phyloP scores from a whole-genome alignment of 257 asterid species.

The Petunia axillaris region DNA sequence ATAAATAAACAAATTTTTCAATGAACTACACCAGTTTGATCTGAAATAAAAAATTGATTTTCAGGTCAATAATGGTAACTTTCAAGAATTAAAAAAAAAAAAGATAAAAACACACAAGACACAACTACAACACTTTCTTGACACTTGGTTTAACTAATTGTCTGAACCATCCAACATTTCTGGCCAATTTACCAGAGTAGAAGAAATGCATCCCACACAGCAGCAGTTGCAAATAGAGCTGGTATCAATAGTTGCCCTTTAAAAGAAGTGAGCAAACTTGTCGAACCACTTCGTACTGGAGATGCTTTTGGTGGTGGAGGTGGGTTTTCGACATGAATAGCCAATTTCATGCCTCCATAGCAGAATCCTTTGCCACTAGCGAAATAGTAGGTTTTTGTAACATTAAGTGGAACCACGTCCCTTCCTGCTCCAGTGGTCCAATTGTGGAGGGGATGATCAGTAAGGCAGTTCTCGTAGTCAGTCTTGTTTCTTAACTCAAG shows the following conservation, averaged over 20 bases:
- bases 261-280: conserved; percentile 35
- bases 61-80: conserved; percentile 34
- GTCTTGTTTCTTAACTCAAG: conserved; percentile 81
- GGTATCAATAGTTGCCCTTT: conserved; percentile 52
- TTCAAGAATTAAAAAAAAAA: conserved; percentile 9
- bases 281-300: conserved; percentile 41
- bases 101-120: conserved; percentile 29
- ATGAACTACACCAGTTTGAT: conserved; percentile 33
- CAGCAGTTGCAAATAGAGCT: conserved; percentile 58
- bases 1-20: conserved; percentile 42
- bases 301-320: conserved; percentile 72
- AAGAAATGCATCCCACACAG: conserved; percentile 63
- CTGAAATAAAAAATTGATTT: conserved; percentile 32
- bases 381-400: conserved; percentile 69
- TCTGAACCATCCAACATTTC: conserved; percentile 19
- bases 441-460: conserved; percentile 66
- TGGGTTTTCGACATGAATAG: conserved; percentile 52
- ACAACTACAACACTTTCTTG: conserved; percentile 38
- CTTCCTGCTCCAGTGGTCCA: conserved; percentile 89
- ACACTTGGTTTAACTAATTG: conserved; percentile 36
- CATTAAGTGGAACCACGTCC: conserved; percentile 90
- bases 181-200: conserved; percentile 36
- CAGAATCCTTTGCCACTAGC: conserved; percentile 87
- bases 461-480: conserved; percentile 59
- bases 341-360: conserved; percentile 78